Base-by-base conservation (phyloP, 768 basidiomycete species). In the Kwoniella dendrophila region DNA sequence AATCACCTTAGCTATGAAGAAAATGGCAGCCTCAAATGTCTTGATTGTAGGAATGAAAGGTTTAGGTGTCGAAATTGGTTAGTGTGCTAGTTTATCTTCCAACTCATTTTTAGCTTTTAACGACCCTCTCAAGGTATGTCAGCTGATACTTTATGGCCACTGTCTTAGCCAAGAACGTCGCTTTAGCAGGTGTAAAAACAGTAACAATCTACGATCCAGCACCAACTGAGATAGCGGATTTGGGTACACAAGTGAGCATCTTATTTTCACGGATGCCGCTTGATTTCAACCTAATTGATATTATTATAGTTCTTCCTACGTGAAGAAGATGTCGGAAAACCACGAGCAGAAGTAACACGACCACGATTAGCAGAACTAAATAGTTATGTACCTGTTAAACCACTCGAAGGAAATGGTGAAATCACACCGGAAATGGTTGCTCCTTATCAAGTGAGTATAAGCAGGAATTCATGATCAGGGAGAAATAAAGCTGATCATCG, bases 141-240 rank as follows among this genome's bases (percentile, higher is more conserved):
- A 7, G 24, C 8, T 45, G 44, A 45, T 8, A 26, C 44, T 45
- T 8, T n/a, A n/a, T 45, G 44, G 8, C 20, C 7, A 18, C n/a
- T 12, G 18, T 22, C 29, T 5, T 69, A 92, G 95, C 96, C 64
- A 99, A 99, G 83, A 92, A 99, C 77, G 83, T 97, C 58, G 88
- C 86, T 57, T 84, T 99, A 56, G 96, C 96, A 50, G 96, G 96
- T 59, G 96, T 99, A 52, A 98, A 96, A 81, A 92, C 91, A 5
- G 95, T 98, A 30, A 94, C 94, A 4, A 84, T 98, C 58, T 97
- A 86, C 75, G 96, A 99, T 80, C 94, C 94, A 8, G 89, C 92
- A 68, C 89, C 86, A 11, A 90, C 93, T 11, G 84, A 85, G 24
- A 72, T 93, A n/a, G 87, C 89, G 66, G 96, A 99, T 81, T 83